These are phyloP conservation scores for Metarhizium robertsii DNA, from an alignment of 2,329 filamentous ascomycete genomes.

Conservation along the genomic window DNA sequence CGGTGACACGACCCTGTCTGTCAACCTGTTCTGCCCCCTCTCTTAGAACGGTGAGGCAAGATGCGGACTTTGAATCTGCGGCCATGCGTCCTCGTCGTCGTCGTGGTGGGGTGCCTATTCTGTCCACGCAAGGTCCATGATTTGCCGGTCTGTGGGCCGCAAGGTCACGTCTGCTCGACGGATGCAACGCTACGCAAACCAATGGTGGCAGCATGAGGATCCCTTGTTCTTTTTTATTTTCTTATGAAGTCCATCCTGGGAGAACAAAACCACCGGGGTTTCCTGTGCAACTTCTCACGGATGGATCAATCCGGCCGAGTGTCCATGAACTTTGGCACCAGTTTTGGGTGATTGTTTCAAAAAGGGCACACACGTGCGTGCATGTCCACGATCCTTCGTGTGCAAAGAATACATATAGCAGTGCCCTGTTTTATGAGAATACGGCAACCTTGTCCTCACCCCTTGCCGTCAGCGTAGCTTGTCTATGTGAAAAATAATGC, in stretches of 20 bases:
- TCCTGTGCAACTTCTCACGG: background rate
- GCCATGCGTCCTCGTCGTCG: background rate
- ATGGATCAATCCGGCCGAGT: background rate
- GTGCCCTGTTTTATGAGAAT: background rate
- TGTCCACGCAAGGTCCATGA: constrained; percentile 3
- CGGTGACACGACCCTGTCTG: background rate
- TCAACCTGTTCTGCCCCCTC: background rate
- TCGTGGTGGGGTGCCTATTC: constrained; percentile 4
- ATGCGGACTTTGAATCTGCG: background rate
- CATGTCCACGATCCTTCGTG: background rate
- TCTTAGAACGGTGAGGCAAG: background rate
- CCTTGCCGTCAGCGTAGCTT: background rate
- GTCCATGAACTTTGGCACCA: background rate
- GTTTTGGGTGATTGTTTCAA: background rate
- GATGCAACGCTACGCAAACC: constrained; percentile 10
- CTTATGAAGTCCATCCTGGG: background rate
- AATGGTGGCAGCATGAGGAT: constrained; percentile 6
- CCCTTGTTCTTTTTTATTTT: background rate
- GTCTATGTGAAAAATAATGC: no score
- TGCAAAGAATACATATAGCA: background rate
- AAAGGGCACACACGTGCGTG: background rate
- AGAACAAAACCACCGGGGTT: background rate
- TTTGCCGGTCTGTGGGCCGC: constrained; percentile 6
- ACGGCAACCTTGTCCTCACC: background rate
- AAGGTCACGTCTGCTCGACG: constrained; percentile 10